These are phyloP conservation scores for Hypoxylon sp. DNA, from an alignment of 2,329 filamentous ascomycete genomes.

Conservation along the genomic window DNA sequence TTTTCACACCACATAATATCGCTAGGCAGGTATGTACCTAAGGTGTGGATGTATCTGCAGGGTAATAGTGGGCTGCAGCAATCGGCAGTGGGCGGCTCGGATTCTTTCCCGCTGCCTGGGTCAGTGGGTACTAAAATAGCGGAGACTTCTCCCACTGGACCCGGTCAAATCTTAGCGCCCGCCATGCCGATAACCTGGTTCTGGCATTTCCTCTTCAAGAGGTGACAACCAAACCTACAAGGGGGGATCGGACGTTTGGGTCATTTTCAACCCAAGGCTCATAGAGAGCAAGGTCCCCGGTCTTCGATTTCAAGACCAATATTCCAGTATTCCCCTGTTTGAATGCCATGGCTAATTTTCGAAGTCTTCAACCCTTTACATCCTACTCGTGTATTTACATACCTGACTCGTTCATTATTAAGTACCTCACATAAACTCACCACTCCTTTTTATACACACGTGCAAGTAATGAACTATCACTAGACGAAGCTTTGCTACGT, in stretches of 20 bases:
- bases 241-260: constrained; percentile 9
- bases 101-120: constrained; percentile 39
- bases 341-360: constrained; percentile 9
- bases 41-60: no score
- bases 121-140: constrained; percentile 33
- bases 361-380: no score
- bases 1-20: no score
- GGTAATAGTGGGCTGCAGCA: constrained; percentile 16
- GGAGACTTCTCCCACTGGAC: constrained; percentile 16
- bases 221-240: constrained; percentile 8
- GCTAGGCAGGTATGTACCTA: no score
- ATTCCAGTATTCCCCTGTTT: constrained; percentile 6
- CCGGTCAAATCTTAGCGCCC: constrained; percentile 24
- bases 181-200: constrained; percentile 26
- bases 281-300: constrained; percentile 8
- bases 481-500: no score
- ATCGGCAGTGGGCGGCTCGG: constrained; percentile 32
- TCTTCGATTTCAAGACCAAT: constrained; percentile 1
- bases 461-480: no score
- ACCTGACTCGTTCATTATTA: no score
- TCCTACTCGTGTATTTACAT: constrained; percentile 5
- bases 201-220: constrained; percentile 22
- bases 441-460: no score
- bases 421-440: no score
- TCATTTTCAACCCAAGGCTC: constrained; percentile 10